Evolutionary conservation across 768 basidiomycete species (phyloP).

Genomic region (Leucosporidium creatinivorum): DNA sequence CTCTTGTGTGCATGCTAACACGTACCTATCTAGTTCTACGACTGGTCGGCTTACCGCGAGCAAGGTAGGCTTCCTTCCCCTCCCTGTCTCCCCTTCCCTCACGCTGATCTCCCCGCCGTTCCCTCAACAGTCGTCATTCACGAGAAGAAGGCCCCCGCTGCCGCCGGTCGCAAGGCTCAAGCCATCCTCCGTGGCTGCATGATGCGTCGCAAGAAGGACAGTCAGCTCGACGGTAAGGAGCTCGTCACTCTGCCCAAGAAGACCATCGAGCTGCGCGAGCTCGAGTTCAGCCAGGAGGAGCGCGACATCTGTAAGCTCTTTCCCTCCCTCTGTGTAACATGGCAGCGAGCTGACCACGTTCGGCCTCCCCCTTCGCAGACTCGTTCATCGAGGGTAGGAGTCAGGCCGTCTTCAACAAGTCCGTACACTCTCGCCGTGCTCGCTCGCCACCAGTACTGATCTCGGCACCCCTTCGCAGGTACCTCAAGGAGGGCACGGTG

Average conservation of each 20-base stretch:
- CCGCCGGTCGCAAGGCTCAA: constrained; percentile 63
- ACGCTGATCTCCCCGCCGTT: no score
- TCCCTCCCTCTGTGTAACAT: constrained; percentile 41
- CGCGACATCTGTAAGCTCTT: constrained; percentile 30
- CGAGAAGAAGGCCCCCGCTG: constrained; percentile 53
- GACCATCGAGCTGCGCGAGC: constrained; percentile 14
- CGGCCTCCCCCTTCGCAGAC: constrained; percentile 35
- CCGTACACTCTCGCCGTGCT: not conserved
- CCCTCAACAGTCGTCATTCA: not conserved
- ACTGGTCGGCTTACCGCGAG: no score
- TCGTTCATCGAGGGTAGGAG: constrained; percentile 38
- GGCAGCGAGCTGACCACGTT: not conserved
- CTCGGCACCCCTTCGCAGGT: constrained; percentile 41
- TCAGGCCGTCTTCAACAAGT: constrained; percentile 40
- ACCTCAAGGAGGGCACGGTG: constrained; percentile 58
- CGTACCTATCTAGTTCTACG: no score
- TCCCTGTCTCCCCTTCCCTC: not conserved
- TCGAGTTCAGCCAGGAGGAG: constrained; percentile 42
- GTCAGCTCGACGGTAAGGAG: constrained; percentile 26
- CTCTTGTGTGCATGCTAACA: no score
- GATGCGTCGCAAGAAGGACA: constrained; percentile 64
- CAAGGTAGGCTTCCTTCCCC: not conserved
- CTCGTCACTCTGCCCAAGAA: constrained; percentile 6
- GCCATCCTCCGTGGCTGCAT: constrained; percentile 60
- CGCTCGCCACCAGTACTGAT: not conserved